Conservation (phyloP, 2,329 filamentous ascomycete species). For the Penicillium brevicompactum region DNA sequence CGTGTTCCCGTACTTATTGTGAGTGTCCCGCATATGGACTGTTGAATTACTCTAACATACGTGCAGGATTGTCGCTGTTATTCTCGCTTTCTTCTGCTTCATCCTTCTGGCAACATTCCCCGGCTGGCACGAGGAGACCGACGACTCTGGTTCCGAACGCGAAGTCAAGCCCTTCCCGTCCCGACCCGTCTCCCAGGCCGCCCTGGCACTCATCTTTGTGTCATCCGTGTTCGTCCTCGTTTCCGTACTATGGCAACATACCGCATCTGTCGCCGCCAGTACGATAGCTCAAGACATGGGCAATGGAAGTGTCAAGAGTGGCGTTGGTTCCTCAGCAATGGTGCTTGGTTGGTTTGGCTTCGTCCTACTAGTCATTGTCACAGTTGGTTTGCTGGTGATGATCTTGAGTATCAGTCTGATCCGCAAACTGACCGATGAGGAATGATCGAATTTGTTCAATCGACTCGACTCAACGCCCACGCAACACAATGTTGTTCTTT, state of each 20-base stretch:
- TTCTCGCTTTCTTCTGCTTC: slow-evolving; percentile 95
- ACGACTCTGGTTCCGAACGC: slow-evolving; percentile 77
- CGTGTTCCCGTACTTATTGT: slow-evolving; percentile 96
- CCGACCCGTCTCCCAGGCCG: slow-evolving; percentile 86
- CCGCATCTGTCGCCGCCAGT: slow-evolving; percentile 90
- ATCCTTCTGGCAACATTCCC: slow-evolving; percentile 95
- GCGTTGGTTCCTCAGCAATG: slow-evolving; percentile 93
- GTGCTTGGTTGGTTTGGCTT: slow-evolving; percentile 98
- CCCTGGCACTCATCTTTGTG: slow-evolving; percentile 86
- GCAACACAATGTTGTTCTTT: slow-evolving; percentile 1
- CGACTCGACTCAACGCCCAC: neutral
- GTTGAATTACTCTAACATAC: slow-evolving; percentile 5
- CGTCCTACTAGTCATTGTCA: slow-evolving; percentile 88
- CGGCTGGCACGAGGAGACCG: slow-evolving; percentile 91
- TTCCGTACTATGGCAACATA: slow-evolving; percentile 69
- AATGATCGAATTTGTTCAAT: slow-evolving; percentile 15
- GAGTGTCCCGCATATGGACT: slow-evolving; percentile 43
- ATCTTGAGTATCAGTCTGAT: slow-evolving; percentile 88
- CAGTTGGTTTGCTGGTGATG: slow-evolving; percentile 92
- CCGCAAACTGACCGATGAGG: slow-evolving; percentile 57
- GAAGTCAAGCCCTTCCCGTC: slow-evolving; percentile 95
- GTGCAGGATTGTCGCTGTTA: slow-evolving; percentile 87
- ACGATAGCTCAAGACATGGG: slow-evolving; percentile 91
- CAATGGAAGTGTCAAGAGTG: slow-evolving; percentile 82
- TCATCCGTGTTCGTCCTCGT: slow-evolving; percentile 67